Percentiles rank a stretch among this genome's conserved stretches.
phyloP scores from a whole-genome alignment of 768 basidiomycete species.

The Termitomyces sp. region DNA sequence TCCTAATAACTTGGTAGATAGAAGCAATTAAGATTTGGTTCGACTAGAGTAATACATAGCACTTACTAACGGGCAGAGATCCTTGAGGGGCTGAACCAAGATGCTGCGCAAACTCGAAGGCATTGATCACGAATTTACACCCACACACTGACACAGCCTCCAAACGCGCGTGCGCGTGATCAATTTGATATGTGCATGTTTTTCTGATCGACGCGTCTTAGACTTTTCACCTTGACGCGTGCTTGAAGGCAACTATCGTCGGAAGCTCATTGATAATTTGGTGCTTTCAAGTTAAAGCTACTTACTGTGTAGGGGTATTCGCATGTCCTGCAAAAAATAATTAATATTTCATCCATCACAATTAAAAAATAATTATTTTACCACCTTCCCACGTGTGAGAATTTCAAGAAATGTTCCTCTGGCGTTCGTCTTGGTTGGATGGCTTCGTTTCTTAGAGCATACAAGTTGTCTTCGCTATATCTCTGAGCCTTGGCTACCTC shows the following conservation, averaged over 20 bases:
- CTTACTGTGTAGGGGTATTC: too few relatives aligned
- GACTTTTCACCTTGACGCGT: not conserved
- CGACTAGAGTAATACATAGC: not conserved
- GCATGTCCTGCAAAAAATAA: too few relatives aligned
- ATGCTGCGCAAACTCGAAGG: constrained; percentile 1
- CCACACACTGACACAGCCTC: constrained; percentile 6
- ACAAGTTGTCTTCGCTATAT: constrained; percentile 1
- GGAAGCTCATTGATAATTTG: too few relatives aligned
- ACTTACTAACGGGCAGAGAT: not conserved
- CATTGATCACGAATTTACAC: not conserved
- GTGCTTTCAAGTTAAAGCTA: too few relatives aligned
- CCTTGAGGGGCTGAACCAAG: not conserved
- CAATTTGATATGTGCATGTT: not conserved
- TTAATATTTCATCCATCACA: too few relatives aligned
- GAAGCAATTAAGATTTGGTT: not conserved
- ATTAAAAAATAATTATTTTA: too few relatives aligned
- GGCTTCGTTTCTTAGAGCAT: constrained; percentile 9
- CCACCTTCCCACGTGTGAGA: too few relatives aligned
- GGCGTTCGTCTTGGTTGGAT: too few relatives aligned
- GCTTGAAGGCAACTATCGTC: not conserved
- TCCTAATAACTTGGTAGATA: constrained; percentile 3
- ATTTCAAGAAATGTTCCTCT: too few relatives aligned
- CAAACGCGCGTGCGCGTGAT: not conserved
- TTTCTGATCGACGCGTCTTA: not conserved
- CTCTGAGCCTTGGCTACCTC: not conserved